Base-by-base conservation (phyloP, 1,139 yeast species). In the Spencermartinsiella ligniputridi region DNA sequence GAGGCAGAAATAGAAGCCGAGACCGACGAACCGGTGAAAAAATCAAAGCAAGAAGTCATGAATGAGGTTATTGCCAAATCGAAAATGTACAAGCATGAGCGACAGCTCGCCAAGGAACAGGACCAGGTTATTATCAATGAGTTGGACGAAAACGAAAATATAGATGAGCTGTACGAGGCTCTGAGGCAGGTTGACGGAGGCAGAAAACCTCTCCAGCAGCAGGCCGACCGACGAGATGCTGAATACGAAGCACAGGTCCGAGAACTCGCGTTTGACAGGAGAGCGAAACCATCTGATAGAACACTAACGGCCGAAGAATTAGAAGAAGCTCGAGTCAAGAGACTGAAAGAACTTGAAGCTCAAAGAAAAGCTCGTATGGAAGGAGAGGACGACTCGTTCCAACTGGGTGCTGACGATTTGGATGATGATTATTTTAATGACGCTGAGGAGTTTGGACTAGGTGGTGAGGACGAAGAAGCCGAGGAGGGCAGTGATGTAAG, bases 281-380 rank as follows among this genome's bases (percentile, higher is more conserved):
- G 97, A 56, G 90, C 97, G 0, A 89, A 78, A 8, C 98, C 98
- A n/a, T 80, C 94, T n/a, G 96, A 89, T 49, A 75, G 97, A 64
- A 89, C 97, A 1, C 88, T 90, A 66, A 90, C 97, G 0, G 87
- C 79, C 1, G 96, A 92, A 61, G 98, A 94, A 64, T 50, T 89
- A 17, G 75, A 71, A 35, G 96, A 87, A 58, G 96, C 86, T 57
- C 78, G 78, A 52, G 79, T 76, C 5, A 89, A 81, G 32, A 79
- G 76, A 56, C 72, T 76, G 67, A 78, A 78, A 56, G 77, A 79
- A 56, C 71, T 88, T 49, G 97, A 89, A 61, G 78, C 76, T 39
- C 94, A 81, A 46, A 75, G 97, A 63, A 61, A 77, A 52, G 79
- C 78, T 51, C 79, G 99, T 69, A 92, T 94, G 98, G 96, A 95